Evolutionary conservation across 2,329 filamentous ascomycete species (phyloP).

Genomic region (Pezicula radicicola): DNA sequence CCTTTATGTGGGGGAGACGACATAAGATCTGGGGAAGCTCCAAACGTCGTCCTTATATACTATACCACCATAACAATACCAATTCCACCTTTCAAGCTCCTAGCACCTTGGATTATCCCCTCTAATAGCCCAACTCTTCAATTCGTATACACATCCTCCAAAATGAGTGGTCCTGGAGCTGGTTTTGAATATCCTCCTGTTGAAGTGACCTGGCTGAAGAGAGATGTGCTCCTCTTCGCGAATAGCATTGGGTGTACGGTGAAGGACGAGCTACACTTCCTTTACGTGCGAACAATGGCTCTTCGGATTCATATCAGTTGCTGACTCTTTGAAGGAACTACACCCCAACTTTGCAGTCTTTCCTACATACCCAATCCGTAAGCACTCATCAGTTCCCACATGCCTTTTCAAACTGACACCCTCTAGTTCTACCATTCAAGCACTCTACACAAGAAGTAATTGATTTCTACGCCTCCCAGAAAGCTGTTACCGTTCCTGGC

Average conservation of each 20-base stretch:
- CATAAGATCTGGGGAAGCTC: conserved; percentile 13
- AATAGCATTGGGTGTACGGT: conserved; percentile 80
- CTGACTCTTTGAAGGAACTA: conserved; percentile 61
- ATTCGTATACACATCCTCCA: conserved; percentile 5
- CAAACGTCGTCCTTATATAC: background rate
- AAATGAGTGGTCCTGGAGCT: conserved; percentile 41
- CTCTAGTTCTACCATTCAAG: conserved; percentile 54
- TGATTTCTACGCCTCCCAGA: conserved; percentile 64
- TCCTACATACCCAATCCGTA: conserved; percentile 54
- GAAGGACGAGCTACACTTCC: conserved; percentile 82
- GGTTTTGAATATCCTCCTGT: conserved; percentile 78
- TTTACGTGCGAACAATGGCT: conserved; percentile 62
- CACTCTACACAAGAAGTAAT: conserved; percentile 62
- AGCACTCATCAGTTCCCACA: conserved; percentile 1
- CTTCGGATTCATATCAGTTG: conserved; percentile 6
- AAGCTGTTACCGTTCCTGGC: conserved; percentile 54
- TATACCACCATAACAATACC: background rate
- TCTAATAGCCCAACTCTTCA: too few species aligned
- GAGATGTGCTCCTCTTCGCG: conserved; percentile 86
- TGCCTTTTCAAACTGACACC: conserved; percentile 4
- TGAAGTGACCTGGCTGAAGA: conserved; percentile 81
- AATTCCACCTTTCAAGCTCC: background rate
- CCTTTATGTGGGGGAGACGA: too few species aligned
- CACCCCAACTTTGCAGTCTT: conserved; percentile 85
- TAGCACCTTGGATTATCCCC: too few species aligned